These are phyloP conservation scores for Beauveria bassiana DNA, from an alignment of 2,329 filamentous ascomycete species.

Conservation along the genomic window DNA sequence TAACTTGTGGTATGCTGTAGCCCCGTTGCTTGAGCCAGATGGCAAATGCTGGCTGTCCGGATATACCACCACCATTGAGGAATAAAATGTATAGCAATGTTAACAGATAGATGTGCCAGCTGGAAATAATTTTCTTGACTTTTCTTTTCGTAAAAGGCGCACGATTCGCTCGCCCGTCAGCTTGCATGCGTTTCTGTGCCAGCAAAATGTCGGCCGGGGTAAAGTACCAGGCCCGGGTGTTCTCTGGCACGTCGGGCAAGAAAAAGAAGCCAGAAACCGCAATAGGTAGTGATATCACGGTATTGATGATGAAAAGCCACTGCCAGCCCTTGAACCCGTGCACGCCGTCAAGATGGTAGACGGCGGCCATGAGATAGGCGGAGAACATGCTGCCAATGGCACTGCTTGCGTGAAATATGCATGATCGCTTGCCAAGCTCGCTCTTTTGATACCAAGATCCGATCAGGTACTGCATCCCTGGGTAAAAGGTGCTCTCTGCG, in stretches of 20 bases:
- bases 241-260: constrained; percentile 23
- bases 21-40: constrained; percentile 39
- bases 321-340: constrained; percentile 41
- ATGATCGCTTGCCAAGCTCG: constrained; percentile 35
- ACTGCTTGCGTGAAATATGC: constrained; percentile 31
- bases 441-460: constrained; percentile 37
- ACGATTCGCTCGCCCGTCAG: constrained; percentile 37
- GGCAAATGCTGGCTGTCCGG: constrained; percentile 47
- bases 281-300: constrained; percentile 27
- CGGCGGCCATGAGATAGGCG: constrained; percentile 28
- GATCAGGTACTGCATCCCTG: constrained; percentile 31
- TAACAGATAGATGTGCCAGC: constrained; percentile 58
- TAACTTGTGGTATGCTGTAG: constrained; percentile 34
- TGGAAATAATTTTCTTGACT: constrained; percentile 31
- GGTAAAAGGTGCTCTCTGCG: constrained; percentile 31
- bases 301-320: constrained; percentile 30
- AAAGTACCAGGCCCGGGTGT: constrained; percentile 21
- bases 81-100: constrained; percentile 54
- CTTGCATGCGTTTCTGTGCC: constrained; percentile 23
- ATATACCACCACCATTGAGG: constrained; percentile 46
- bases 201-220: constrained; percentile 20
- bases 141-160: constrained; percentile 27
- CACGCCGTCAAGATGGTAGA: constrained; percentile 33
- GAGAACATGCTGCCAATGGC: constrained; percentile 23
- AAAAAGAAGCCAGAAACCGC: constrained; percentile 26